Evolutionary conservation across 176 grass and related monocot species (phyloP), one percentile per base, ranked within the genome.

Genomic region (Echinochloa phyllopogon): DNA sequence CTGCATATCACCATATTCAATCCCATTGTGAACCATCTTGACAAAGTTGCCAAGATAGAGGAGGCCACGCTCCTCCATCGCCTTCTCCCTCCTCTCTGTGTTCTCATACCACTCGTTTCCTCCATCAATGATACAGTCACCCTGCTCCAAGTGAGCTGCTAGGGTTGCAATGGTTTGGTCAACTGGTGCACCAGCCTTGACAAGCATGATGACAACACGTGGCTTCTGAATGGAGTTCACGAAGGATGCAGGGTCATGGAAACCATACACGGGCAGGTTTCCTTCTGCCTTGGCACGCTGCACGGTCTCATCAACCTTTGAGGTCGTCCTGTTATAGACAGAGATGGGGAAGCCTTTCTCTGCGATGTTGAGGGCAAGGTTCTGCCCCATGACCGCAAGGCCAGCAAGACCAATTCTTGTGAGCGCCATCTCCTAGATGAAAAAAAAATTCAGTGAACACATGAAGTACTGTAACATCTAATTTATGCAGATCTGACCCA

Each of bases 101-200:
- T 93, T 95, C 86, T 95, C 94, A 2, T 95, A 95, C 94, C 94
- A 95, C 52, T 95, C 94, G 5, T 95, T 95, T 39, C 94, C 94
- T 82, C 94, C 94, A 10, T 95, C 94, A 5, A 95, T 79, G 73
- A 95, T 95, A 45, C 94, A 95, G 29, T 93, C 94, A 5, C 94
- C 94, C 85, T 82, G 75, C 71, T 95, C 94, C 90, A 95, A 71
- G 83, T 95, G 91, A 3, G 90, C 91, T 0, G 94, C 84, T 0
- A 95, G 94, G 2, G 94, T 93, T 1, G 88, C 82, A 69, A 95
- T 95, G 25, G 94, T 95, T 79, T 95, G 94, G 58, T 95, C 94
- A 57, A 95, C 94, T 1, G 94, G 94, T 27, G 91, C 94, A 5
- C 94, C 94, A 0, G 94, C 91, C 86, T 95, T 95, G 74, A 95